These are phyloP conservation scores for Parietichytrium sp. DNA, from an alignment of 108 stramenopile species.

Conservation along the genomic window DNA sequence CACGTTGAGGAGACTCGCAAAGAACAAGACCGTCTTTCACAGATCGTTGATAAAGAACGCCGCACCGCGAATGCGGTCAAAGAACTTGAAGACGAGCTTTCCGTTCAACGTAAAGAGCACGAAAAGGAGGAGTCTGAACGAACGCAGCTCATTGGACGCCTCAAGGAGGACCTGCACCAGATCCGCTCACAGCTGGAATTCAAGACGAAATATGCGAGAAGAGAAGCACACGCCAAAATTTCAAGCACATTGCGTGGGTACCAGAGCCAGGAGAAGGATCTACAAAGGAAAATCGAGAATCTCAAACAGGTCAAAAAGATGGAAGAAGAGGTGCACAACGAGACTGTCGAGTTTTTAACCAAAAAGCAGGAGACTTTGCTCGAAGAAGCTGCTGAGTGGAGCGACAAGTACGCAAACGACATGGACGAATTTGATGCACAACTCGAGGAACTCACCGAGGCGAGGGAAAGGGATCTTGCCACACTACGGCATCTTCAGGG, in stretches of 20 bases:
- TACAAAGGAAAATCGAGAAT: neutral
- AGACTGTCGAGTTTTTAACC: slow-evolving; percentile 58
- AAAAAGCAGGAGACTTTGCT: slow-evolving; percentile 48
- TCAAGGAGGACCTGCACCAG: slow-evolving; percentile 51
- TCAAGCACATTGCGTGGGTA: neutral
- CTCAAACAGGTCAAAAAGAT: slow-evolving; percentile 47
- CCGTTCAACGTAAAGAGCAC: slow-evolving; percentile 49
- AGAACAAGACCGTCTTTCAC: slow-evolving; percentile 47
- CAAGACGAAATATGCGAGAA: slow-evolving; percentile 56
- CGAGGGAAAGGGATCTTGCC: slow-evolving; percentile 49
- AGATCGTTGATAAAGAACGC: slow-evolving; percentile 53
- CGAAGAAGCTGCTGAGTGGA: slow-evolving; percentile 50
- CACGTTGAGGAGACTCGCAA: slow-evolving; percentile 57
- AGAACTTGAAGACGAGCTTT: slow-evolving; percentile 52
- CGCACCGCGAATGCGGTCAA: slow-evolving; percentile 51
- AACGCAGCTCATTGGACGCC: slow-evolving; percentile 32
- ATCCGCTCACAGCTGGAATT: slow-evolving; percentile 51
- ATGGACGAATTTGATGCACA: slow-evolving; percentile 51
- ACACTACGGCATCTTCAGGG: slow-evolving; percentile 41
- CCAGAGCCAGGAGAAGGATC: neutral
- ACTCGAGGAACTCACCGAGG: slow-evolving; percentile 44
- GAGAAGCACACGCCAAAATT: slow-evolving; percentile 47
- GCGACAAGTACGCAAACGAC: slow-evolving; percentile 49
- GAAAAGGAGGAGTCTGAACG: slow-evolving; percentile 47
- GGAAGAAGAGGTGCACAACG: slow-evolving; percentile 45